Evolutionary conservation across 345 rosid species (phyloP), one percentile per base, ranked within the genome.

Genomic region (Eucalyptus lansdowneana): DNA sequence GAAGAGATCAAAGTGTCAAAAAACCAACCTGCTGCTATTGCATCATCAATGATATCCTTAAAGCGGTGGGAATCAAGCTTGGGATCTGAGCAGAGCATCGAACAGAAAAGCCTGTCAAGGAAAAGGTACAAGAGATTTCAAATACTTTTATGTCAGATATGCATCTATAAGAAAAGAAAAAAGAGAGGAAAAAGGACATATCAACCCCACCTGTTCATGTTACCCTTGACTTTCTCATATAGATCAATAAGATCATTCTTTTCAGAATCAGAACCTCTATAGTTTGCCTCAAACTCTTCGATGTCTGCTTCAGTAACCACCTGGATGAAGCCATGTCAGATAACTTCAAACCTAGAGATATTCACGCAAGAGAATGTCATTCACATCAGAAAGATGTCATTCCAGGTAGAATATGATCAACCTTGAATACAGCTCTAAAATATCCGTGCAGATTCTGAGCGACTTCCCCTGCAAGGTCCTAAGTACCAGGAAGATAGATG

Each of bases 211-310:
- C 95, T 96, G 92, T 93, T 92, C 99, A 96, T 97, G 81, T 94
- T 92, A 69, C 99, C 99, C 96, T 94, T 93, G 91, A 40, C 94
- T 92, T 95, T 88, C 88, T 91, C 90, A 60, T 93, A 96, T 44
- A 97, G 93, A 87, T 95, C 95, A 91, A 97, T 93, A 93, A 98
- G 91, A 90, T 98, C 99, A 87, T 93, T 95, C 95, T 95, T 95
- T 94, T 98, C 99, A 5, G 97, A 96, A 90, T 97, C 97, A 69
- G 99, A 98, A 19, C 99, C 99, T 91, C 99, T 94, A 87, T 98
- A 96, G 90, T 94, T 95, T 83, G 97, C 98, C 92, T 94, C 94
- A 91, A 96, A 96, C 93, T 96, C 98, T 91, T 95, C 96, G 27
- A 97, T 95, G 91, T 96, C 98, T 87, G 94, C 96, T 90, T 94